A percentile compares a stretch with the other conserved stretches of the same genome.
Conservation (phyloP, 768 basidiomycete species). For the Plicaturopsis crispa region DNA sequence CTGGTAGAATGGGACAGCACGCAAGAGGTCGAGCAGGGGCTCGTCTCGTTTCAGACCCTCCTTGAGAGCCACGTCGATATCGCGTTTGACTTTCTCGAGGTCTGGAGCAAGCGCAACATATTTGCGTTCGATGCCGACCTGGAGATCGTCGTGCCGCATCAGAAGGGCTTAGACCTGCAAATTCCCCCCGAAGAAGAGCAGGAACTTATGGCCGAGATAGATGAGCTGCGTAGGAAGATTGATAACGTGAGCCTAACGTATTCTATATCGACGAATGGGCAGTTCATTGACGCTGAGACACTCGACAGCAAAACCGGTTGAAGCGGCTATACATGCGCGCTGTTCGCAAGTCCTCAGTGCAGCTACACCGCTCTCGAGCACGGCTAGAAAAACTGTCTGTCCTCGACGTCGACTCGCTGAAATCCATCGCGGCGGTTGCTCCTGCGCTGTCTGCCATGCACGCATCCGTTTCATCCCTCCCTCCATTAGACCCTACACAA, state of each 20-base stretch:
- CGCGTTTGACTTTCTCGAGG: slow-evolving; percentile 89
- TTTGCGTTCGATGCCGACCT: slow-evolving; percentile 68
- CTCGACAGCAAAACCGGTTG: slow-evolving; percentile 69
- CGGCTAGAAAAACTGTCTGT: slow-evolving; percentile 35
- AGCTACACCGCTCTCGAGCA: slow-evolving; percentile 38
- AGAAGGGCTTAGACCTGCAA: slow-evolving; percentile 62
- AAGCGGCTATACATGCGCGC: slow-evolving; percentile 49
- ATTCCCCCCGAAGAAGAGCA: slow-evolving; percentile 49
- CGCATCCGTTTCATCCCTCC: slow-evolving; percentile 39
- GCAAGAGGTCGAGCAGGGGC: slow-evolving; percentile 70
- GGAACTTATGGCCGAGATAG: slow-evolving; percentile 59
- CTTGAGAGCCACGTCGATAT: slow-evolving; percentile 84
- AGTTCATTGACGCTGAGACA: slow-evolving; percentile 2
- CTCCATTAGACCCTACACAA: slow-evolving; percentile 33
- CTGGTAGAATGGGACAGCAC: slow-evolving; percentile 48
- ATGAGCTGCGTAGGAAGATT: slow-evolving; percentile 56
- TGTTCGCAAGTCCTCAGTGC: slow-evolving; percentile 35
- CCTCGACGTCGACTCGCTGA: slow-evolving; percentile 30
- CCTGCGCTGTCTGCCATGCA: slow-evolving; percentile 36
- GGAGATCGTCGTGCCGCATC: slow-evolving; percentile 70
- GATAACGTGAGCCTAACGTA: slow-evolving; percentile 49
- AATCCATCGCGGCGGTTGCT: slow-evolving; percentile 31
- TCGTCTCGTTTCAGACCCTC: slow-evolving; percentile 83
- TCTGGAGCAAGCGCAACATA: slow-evolving; percentile 83
- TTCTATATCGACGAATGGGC: slow-evolving; percentile 5